Percentiles rank a stretch among this genome's conserved stretches.
phyloP scores from a whole-genome alignment of 2,329 filamentous ascomycete species.

The Alternaria angustiovoidea region DNA sequence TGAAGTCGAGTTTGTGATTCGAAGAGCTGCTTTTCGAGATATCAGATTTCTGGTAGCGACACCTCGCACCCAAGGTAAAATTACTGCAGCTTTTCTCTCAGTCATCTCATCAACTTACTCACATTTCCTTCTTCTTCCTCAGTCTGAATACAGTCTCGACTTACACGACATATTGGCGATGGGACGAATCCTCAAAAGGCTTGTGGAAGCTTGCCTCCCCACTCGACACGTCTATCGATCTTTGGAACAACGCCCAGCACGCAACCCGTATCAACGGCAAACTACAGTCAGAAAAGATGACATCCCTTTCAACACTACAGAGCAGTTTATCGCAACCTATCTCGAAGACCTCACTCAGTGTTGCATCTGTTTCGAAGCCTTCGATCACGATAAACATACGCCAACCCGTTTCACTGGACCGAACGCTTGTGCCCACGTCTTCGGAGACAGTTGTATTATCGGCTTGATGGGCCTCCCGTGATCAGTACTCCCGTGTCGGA shows the following conservation, averaged over 20 bases:
- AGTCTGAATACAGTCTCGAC: not conserved
- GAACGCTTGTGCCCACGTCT: not conserved
- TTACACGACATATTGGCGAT: not conserved
- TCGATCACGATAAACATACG: not conserved
- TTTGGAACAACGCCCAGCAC: not conserved
- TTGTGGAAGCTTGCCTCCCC: not conserved
- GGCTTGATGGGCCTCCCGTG: not conserved
- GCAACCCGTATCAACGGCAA: not conserved
- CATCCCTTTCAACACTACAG: not conserved
- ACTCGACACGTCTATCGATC: too few relatives aligned
- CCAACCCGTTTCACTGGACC: not conserved
- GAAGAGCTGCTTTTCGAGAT: not conserved
- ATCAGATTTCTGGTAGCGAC: not conserved
- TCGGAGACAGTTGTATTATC: not conserved
- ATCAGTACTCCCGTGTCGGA: not conserved
- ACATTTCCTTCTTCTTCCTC: not conserved
- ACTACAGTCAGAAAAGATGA: not conserved
- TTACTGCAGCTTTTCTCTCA: not conserved
- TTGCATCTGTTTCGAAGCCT: not conserved
- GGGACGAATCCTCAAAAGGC: not conserved
- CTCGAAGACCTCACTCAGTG: not conserved
- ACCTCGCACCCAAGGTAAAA: not conserved
- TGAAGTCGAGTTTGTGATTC: not conserved
- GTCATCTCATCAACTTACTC: not conserved
- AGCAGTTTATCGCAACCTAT: not conserved